Evolutionary conservation across 169 alveolate species (phyloP).

Genomic region (Amoebophrya sp.): DNA sequence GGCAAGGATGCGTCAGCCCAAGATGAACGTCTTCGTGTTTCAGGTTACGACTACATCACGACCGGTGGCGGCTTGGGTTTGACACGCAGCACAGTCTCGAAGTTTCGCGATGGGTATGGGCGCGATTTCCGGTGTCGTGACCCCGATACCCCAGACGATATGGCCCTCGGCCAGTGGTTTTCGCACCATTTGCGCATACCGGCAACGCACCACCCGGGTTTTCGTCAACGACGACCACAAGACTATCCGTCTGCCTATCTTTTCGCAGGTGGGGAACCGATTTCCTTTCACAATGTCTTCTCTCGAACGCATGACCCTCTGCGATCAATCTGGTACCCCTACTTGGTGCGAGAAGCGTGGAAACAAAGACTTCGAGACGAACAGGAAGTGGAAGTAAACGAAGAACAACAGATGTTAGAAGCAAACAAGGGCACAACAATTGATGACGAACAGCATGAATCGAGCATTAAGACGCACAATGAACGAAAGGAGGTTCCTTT

Average conservation of each 20-base stretch:
- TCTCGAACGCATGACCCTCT: not conserved
- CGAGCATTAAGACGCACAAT: not conserved
- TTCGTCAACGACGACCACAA: not conserved
- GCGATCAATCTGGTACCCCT: not conserved
- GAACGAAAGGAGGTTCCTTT: not conserved
- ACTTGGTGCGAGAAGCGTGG: not conserved
- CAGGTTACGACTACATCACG: not conserved
- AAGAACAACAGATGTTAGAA: not conserved
- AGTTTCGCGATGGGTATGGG: no score
- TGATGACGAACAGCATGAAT: not conserved
- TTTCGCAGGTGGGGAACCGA: not conserved
- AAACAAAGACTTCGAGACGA: not conserved
- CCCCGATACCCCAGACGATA: not conserved
- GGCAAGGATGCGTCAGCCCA: not conserved
- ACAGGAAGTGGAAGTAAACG: not conserved
- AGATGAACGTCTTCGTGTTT: not conserved
- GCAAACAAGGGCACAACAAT: not conserved
- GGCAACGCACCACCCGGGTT: not conserved
- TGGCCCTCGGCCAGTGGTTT: not conserved
- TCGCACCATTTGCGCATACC: not conserved
- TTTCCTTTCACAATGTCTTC: not conserved
- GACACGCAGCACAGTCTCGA: not conserved
- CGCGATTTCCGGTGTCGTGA: not conserved
- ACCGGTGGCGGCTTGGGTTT: not conserved
- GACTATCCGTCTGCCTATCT: not conserved